Base-by-base conservation (phyloP, 2,329 filamentous ascomycete genomes). In the Curvularia verruculosa region DNA sequence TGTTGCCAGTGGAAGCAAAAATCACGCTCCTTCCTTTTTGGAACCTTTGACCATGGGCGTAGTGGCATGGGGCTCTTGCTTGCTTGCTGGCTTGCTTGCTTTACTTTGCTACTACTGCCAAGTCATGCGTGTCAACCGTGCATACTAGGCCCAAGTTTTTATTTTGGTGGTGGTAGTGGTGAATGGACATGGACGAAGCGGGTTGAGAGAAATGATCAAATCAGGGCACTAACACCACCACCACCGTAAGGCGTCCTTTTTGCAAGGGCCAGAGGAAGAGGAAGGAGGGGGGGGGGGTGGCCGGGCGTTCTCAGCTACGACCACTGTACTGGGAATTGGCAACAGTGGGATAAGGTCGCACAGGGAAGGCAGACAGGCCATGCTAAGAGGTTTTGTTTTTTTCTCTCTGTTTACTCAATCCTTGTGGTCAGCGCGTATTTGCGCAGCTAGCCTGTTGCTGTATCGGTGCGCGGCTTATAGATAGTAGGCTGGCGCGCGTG, bases 341-440 rank as follows among this genome's bases (percentile, higher is more conserved):
- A 10, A 36, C 21, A 49, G 28, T 29, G 28, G 44, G 52, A 52
- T 49, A 45, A 40, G 51, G 29, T 61, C 50, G 49, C 49, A 61
- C 28, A 61, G 56, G 37, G 58, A n/a, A 55, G 39, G 4, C 28
- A 29, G 28, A 10, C 28, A 29, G 28, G 28, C 28, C 28, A 26
- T 52, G 34, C 34, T n/a, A n/a, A 18, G 15, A n/a, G n/a, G n/a
- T n/a, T 36, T 3, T n/a, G 13, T 36, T 36, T 36, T 18, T 3
- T 36, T 36, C 8, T 29, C 12, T 10, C 12, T 29, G 3, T 5
- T 34, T 34, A 15, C 31, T 49, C 8, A 29, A 52, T 28, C 26
- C 26, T 52, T 53, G 54, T 55, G 69, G 69, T 58, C 68, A 66
- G 71, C 65, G 58, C 63, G 31, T n/a, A n/a, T 29, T 3, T 29